Conservation (phyloP, 2,329 filamentous ascomycete species). For the Stenocarpella maydis region DNA sequence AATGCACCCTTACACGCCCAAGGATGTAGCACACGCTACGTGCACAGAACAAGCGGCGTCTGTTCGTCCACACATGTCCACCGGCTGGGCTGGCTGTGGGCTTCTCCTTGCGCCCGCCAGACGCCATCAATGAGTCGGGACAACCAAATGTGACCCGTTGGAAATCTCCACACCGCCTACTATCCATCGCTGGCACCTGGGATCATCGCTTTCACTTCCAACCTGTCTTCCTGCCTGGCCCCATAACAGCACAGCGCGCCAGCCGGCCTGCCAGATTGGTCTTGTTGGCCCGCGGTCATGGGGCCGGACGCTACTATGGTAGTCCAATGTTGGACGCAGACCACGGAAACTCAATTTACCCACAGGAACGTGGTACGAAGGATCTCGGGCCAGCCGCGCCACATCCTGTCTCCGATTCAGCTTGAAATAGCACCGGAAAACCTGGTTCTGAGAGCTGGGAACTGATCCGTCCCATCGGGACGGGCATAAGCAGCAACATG, state of each 20-base stretch:
- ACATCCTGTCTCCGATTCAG: conserved; percentile 3
- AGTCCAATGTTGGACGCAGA: not conserved
- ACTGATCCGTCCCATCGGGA: conserved; percentile 12
- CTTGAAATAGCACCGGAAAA: not conserved
- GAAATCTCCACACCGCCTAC: conserved; percentile 11
- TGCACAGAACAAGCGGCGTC: not conserved
- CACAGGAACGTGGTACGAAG: conserved; percentile 9
- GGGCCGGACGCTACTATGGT: not conserved
- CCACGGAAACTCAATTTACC: not conserved
- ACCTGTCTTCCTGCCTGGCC: not conserved
- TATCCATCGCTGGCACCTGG: conserved; percentile 7
- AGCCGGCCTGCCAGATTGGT: not conserved
- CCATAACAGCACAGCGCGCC: conserved; percentile 10
- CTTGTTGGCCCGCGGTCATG: not conserved
- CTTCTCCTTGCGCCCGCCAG: conserved; percentile 2
- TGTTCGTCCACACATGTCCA: conserved; percentile 12
- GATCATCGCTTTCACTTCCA: conserved; percentile 8
- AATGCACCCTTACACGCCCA: conserved; percentile 13
- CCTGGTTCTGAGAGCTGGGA: conserved; percentile 4
- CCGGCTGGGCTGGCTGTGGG: not conserved
- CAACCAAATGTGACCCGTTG: conserved; percentile 1
- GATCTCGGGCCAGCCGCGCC: conserved; percentile 5
- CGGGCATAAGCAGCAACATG: not conserved
- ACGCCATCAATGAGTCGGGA: conserved; percentile 21
- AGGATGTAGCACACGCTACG: not conserved